A percentile compares a stretch with the other conserved stretches of the same genome.
phyloP scores from a whole-genome alignment of 2,329 filamentous ascomycete species.

The Stenocarpella maydis region DNA sequence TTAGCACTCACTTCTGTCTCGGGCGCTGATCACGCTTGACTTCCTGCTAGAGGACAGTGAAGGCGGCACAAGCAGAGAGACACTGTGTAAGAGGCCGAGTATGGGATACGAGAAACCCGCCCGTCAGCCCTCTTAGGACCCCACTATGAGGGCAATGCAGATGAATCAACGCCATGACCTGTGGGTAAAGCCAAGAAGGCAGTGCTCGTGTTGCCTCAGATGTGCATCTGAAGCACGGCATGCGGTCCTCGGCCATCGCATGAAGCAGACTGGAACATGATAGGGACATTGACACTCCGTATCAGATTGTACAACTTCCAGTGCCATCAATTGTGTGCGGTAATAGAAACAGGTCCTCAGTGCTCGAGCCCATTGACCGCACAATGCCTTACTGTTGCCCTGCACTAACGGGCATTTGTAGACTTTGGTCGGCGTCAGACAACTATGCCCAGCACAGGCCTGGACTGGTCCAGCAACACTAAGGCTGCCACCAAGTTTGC shows the following conservation, averaged over 20 bases:
- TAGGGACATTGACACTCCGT: background rate
- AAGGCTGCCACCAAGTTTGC: too few relatives aligned
- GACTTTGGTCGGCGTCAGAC: background rate
- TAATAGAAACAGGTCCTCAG: background rate
- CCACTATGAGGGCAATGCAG: background rate
- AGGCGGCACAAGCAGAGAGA: background rate
- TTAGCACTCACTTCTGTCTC: background rate
- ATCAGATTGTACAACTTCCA: background rate
- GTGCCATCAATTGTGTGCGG: too few relatives aligned
- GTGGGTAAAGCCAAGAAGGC: background rate
- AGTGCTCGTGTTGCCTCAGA: background rate
- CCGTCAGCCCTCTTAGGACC: constrained; percentile 1
- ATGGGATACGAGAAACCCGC: background rate
- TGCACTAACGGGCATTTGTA: background rate
- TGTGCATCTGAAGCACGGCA: background rate
- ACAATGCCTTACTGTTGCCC: background rate
- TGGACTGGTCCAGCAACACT: background rate
- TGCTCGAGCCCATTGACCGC: background rate
- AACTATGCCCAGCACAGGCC: too few relatives aligned
- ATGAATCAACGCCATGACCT: background rate
- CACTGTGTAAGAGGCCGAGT: background rate
- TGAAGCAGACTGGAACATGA: background rate
- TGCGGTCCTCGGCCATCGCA: background rate
- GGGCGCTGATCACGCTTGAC: background rate
- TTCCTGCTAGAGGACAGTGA: background rate